These are phyloP conservation scores for Trichosporon faecale DNA, from an alignment of 1,284 basidiomycete species.

Conservation along the genomic window DNA sequence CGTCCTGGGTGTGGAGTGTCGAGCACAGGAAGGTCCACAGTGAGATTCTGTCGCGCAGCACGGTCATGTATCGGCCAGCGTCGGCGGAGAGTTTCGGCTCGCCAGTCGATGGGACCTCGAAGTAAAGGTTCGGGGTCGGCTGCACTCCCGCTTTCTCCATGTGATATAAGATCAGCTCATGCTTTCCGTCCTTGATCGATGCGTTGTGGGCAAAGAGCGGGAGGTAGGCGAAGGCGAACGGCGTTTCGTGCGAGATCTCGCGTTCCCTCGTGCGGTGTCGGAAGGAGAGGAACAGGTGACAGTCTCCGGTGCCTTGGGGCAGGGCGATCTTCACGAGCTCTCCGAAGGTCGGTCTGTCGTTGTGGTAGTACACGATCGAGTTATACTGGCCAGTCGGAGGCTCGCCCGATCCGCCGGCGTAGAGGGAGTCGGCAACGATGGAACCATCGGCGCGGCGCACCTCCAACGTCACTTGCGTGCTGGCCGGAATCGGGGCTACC, in stretches of 20 bases:
- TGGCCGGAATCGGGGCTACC: conserved; percentile 49
- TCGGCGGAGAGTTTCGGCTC: conserved; percentile 62
- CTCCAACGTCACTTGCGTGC: conserved; percentile 87
- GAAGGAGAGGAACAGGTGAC: conserved; percentile 94
- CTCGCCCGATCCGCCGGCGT: conserved; percentile 83
- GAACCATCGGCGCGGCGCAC: conserved; percentile 73
- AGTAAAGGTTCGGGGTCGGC: conserved; percentile 66
- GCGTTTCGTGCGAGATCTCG: conserved; percentile 62
- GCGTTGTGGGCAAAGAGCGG: conserved; percentile 77
- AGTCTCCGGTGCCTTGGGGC: conserved; percentile 66
- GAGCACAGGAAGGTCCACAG: conserved; percentile 90
- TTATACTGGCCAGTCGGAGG: conserved; percentile 73
- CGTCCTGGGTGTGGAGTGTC: conserved; percentile 87
- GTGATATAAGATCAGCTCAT: conserved; percentile 76
- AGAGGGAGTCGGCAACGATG: conserved; percentile 64
- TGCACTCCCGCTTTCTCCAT: conserved; percentile 65
- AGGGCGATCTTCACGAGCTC: conserved; percentile 87
- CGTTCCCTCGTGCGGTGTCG: conserved; percentile 60
- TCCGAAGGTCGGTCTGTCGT: conserved; percentile 82
- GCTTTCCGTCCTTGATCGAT: conserved; percentile 87
- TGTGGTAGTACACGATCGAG: conserved; percentile 83
- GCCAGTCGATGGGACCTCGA: conserved; percentile 63
- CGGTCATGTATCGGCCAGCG: conserved; percentile 63
- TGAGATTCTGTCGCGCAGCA: conserved; percentile 72
- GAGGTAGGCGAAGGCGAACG: conserved; percentile 89